A percentile compares a stretch with the other conserved stretches of the same genome.
Evolutionary conservation across 1,284 basidiomycete species (phyloP).

Genomic region (Moniliella sp.): DNA sequence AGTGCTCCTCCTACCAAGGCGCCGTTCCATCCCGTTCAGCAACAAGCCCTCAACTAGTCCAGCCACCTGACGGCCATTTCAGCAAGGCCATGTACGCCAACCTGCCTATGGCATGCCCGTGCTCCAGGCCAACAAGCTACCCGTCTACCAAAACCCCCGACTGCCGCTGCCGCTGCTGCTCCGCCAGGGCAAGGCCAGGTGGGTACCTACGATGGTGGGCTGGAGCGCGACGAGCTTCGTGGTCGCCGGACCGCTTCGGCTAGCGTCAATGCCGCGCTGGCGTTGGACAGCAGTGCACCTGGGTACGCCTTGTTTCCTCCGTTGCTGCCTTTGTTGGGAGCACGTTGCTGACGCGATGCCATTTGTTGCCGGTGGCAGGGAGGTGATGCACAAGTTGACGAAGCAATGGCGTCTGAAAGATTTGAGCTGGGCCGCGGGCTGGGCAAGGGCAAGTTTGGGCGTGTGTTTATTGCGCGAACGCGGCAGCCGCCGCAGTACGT

Average conservation of each 20-base stretch:
- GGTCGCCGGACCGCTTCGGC: conserved; percentile 13
- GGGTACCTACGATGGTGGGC: conserved; percentile 31
- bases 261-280: neutral
- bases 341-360: neutral
- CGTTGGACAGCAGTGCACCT: neutral
- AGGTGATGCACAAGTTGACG: conserved; percentile 22
- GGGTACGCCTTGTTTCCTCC: conserved; percentile 2
- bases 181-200: too few relatives aligned
- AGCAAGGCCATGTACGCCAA: too few relatives aligned
- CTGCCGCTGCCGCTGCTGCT: too few relatives aligned
- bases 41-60: too few relatives aligned
- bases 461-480: conserved; percentile 93
- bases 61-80: too few relatives aligned
- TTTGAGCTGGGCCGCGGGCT: conserved; percentile 89
- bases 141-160: too few relatives aligned
- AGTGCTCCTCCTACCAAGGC: too few relatives aligned
- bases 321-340: neutral
- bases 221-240: conserved; percentile 30
- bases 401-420: conserved; percentile 54
- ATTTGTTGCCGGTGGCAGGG: neutral
- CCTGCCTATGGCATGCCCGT: too few relatives aligned
- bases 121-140: too few relatives aligned
- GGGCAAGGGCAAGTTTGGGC: conserved; percentile 94
- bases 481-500: conserved; percentile 50
- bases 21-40: too few relatives aligned